A percentile compares a stretch with the other conserved stretches of the same genome.
Evolutionary conservation across 768 basidiomycete species (phyloP).

Genomic region (Pleurotus ostreatus): DNA sequence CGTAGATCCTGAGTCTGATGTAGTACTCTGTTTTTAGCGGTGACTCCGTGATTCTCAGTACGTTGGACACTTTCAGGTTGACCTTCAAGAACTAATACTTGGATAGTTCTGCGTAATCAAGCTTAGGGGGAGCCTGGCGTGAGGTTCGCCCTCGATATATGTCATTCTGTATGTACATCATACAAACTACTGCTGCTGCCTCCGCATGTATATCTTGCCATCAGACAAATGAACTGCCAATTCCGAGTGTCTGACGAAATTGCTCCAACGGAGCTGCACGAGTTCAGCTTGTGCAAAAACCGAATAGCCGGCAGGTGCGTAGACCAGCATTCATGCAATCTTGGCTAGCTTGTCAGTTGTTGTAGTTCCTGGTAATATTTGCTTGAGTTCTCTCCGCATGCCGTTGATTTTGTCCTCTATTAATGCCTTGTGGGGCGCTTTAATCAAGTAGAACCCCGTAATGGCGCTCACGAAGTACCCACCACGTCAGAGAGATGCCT

Average conservation of each 20-base stretch:
- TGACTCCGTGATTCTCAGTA: constrained; percentile 96
- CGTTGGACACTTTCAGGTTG: constrained; percentile 30
- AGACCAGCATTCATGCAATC: not conserved
- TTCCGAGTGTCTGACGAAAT: too few relatives aligned
- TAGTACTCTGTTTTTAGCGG: constrained; percentile 48
- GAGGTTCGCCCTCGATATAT: constrained; percentile 1
- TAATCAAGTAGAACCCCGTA: not conserved
- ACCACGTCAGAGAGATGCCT: constrained; percentile 56
- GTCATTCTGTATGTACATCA: not conserved
- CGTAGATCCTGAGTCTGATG: constrained; percentile 9
- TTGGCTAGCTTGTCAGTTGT: constrained; percentile 3
- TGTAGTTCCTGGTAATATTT: constrained; percentile 42
- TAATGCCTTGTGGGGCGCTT: constrained; percentile 32
- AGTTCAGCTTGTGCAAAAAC: not conserved
- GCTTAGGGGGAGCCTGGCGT: constrained; percentile 30
- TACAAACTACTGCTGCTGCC: not conserved
- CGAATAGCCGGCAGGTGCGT: not conserved
- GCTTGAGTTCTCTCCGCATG: constrained; percentile 56
- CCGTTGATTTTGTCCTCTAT: constrained; percentile 61
- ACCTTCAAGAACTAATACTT: constrained; percentile 24
- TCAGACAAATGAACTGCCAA: too few relatives aligned
- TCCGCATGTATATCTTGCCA: too few relatives aligned
- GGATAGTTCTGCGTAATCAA: constrained; percentile 71
- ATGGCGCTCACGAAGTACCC: constrained; percentile 13
- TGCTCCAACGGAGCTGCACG: too few relatives aligned